These are phyloP conservation scores for Heterobasidion irregulare DNA, from an alignment of 1,284 basidiomycete genomes.

Conservation along the genomic window DNA sequence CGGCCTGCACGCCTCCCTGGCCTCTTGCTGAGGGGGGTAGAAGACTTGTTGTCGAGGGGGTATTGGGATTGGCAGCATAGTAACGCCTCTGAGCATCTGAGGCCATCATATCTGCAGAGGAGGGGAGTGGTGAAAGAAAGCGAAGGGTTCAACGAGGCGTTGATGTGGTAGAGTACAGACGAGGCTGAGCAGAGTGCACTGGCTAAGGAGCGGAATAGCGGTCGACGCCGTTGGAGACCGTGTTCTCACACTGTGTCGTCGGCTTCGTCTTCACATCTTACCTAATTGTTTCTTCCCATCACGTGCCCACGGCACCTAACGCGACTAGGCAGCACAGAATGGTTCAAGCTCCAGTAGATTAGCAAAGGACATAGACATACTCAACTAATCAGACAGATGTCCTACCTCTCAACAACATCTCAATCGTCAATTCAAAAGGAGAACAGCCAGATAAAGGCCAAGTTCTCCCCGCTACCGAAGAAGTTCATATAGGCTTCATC, in stretches of 20 bases:
- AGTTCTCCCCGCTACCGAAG: too few species aligned
- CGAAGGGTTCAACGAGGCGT: background rate
- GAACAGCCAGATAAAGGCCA: too few species aligned
- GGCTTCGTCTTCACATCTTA: background rate
- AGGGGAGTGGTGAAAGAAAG: background rate
- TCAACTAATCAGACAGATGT: too few species aligned
- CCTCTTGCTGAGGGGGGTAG: constrained; percentile 24
- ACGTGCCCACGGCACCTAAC: too few species aligned
- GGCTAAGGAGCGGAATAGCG: background rate
- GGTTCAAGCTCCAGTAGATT: too few species aligned
- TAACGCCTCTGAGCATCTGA: constrained; percentile 1
- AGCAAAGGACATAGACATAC: too few species aligned
- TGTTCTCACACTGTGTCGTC: background rate
- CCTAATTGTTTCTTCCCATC: too few species aligned
- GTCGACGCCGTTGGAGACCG: background rate
- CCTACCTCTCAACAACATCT: too few species aligned
- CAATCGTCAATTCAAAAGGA: too few species aligned
- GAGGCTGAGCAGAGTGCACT: background rate
- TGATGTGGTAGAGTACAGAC: background rate
- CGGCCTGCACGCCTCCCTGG: constrained; percentile 31
- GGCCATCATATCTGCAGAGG: background rate
- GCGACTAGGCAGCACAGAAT: too few species aligned
- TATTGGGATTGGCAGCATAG: constrained; percentile 11
- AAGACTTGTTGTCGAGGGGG: constrained; percentile 49
- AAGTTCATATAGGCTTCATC: too few species aligned